Evolutionary conservation across 257 asterid species (phyloP).

Genomic region (Ocimum tenuiflorum): DNA sequence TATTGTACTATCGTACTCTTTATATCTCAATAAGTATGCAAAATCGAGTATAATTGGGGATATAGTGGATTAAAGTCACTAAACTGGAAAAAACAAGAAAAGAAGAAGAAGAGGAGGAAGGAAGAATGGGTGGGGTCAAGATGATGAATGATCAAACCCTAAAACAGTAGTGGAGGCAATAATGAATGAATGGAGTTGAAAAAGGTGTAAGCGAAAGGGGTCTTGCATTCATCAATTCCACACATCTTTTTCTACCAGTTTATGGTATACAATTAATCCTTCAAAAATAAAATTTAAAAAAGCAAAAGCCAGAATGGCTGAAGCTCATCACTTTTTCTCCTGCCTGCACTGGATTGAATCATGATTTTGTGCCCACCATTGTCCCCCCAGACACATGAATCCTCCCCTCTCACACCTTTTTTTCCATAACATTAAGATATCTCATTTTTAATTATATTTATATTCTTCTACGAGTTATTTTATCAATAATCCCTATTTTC

Average conservation of each 20-base stretch:
- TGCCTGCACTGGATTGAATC: conserved; percentile 20
- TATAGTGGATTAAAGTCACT: background rate
- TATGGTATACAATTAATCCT: background rate
- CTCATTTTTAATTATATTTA: too few relatives aligned
- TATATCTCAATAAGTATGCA: too few relatives aligned
- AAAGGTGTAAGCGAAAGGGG: conserved; percentile 8
- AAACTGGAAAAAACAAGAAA: background rate
- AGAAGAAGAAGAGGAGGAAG: background rate
- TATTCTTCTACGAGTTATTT: too few relatives aligned
- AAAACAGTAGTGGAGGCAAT: conserved; percentile 20
- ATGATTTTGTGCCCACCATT: conserved; percentile 23
- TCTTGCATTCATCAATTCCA: conserved; percentile 7
- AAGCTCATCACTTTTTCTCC: conserved; percentile 15
- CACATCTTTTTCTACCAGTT: background rate
- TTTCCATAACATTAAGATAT: too few relatives aligned
- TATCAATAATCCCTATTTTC: too few relatives aligned
- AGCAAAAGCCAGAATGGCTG: background rate
- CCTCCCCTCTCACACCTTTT: conserved; percentile 4
- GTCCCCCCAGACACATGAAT: conserved; percentile 26
- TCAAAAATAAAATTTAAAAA: background rate
- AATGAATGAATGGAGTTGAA: conserved; percentile 15
- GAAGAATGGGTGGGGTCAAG: conserved; percentile 3
- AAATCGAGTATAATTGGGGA: too few relatives aligned
- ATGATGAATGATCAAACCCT: conserved; percentile 4
- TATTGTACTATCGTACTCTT: too few relatives aligned